Conservation (phyloP, 2,329 filamentous ascomycete species). For the Trichothecium sympodiale region DNA sequence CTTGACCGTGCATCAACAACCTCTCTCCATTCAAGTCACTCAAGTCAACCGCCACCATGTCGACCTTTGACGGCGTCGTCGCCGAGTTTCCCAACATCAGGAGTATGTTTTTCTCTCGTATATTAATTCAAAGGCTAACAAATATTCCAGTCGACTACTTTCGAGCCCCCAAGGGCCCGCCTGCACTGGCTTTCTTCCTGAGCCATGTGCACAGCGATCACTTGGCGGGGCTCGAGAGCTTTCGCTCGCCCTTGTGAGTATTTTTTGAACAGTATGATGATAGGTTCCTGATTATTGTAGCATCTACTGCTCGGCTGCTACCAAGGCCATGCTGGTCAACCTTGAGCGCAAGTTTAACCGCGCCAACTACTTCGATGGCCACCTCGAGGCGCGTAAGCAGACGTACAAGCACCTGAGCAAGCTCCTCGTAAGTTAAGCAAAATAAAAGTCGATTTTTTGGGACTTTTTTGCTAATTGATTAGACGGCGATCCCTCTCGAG, state of each 20-base stretch:
- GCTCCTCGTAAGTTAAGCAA: slow-evolving; percentile 46
- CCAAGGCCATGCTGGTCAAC: slow-evolving; percentile 66
- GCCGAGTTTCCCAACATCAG: too few species aligned
- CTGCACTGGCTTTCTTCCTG: slow-evolving; percentile 75
- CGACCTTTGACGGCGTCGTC: too few species aligned
- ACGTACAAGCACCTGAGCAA: slow-evolving; percentile 67
- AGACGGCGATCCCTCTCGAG: slow-evolving; percentile 73
- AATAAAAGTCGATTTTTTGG: too few species aligned
- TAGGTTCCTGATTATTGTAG: slow-evolving; percentile 17
- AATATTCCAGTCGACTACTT: slow-evolving; percentile 94
- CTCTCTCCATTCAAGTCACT: too few species aligned
- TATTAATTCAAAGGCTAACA: too few species aligned
- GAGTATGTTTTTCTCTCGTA: too few species aligned
- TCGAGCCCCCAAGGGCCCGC: slow-evolving; percentile 40
- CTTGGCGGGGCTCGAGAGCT: slow-evolving; percentile 64
- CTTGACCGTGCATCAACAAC: too few species aligned
- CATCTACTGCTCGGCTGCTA: slow-evolving; percentile 82
- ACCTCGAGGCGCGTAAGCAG: slow-evolving; percentile 62
- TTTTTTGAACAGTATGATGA: slow-evolving; percentile 8
- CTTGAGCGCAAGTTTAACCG: slow-evolving; percentile 71
- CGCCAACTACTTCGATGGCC: slow-evolving; percentile 68
- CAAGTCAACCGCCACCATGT: too few species aligned
- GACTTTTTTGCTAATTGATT: too few species aligned
- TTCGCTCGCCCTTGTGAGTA: slow-evolving; percentile 60
- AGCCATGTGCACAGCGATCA: slow-evolving; percentile 93